Evolutionary conservation across 768 basidiomycete genomes (phyloP).

Genomic region (Phallus indusiatus): DNA sequence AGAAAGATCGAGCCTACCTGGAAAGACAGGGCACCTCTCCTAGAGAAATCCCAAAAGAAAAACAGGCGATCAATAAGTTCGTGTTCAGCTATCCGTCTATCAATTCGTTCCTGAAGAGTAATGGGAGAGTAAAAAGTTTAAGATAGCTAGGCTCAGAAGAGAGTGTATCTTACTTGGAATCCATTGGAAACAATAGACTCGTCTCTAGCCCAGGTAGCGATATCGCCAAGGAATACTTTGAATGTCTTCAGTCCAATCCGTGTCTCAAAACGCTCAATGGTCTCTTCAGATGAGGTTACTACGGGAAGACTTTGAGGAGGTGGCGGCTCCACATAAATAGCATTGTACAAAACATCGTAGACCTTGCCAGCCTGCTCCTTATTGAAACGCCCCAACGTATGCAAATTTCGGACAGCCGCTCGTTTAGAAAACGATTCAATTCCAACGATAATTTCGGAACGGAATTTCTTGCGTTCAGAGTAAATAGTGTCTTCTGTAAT

Average conservation of each 20-base stretch:
- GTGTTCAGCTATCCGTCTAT: slow-evolving; percentile 88
- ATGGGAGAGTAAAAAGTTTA: slow-evolving; percentile 1
- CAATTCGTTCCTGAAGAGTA: slow-evolving; percentile 62
- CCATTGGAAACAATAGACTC: slow-evolving; percentile 90
- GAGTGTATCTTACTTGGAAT: slow-evolving; percentile 50
- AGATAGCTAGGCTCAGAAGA: background rate
- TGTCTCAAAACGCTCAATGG: slow-evolving; percentile 67
- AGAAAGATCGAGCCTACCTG: slow-evolving; percentile 44
- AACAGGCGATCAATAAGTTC: slow-evolving; percentile 91
- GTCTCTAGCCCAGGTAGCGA: slow-evolving; percentile 92
- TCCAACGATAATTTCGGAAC: slow-evolving; percentile 82
- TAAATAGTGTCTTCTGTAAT: slow-evolving; percentile 94
- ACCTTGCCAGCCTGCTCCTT: slow-evolving; percentile 84
- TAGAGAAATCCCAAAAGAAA: slow-evolving; percentile 86
- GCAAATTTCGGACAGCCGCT: slow-evolving; percentile 79
- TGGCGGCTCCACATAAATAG: slow-evolving; percentile 62
- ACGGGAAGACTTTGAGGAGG: slow-evolving; percentile 39
- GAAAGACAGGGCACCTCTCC: slow-evolving; percentile 77
- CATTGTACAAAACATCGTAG: slow-evolving; percentile 88
- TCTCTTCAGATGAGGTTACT: slow-evolving; percentile 41
- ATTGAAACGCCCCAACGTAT: slow-evolving; percentile 64
- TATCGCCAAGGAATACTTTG: slow-evolving; percentile 80
- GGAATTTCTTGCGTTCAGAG: slow-evolving; percentile 74
- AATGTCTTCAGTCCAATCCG: slow-evolving; percentile 81
- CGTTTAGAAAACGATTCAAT: slow-evolving; percentile 95